These are phyloP conservation scores for Cornus kousa DNA, from an alignment of 148 eudicot species.

Conservation along the genomic window DNA sequence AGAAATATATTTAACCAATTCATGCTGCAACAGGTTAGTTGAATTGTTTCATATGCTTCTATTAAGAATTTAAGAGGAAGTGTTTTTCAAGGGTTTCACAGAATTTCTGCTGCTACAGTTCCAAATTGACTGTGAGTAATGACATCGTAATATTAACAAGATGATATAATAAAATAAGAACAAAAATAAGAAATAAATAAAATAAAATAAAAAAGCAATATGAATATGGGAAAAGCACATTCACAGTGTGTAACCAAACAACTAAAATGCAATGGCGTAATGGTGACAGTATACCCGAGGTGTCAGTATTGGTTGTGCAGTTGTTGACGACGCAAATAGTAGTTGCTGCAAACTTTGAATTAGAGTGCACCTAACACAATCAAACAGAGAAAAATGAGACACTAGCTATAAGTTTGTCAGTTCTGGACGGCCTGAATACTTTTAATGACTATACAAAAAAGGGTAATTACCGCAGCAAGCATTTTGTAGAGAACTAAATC, in stretches of 20 bases:
- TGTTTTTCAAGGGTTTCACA: background rate
- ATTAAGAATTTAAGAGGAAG: background rate
- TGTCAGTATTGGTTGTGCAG: conserved; percentile 92
- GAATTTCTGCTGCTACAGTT: background rate
- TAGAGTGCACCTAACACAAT: conserved; percentile 65
- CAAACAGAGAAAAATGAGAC: background rate
- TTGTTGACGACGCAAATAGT: conserved; percentile 91
- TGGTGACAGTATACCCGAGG: conserved; percentile 57
- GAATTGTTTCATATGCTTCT: background rate
- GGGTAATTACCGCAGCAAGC: background rate
- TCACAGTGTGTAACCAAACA: background rate
- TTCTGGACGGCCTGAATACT: background rate
- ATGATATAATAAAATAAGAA: too few species aligned
- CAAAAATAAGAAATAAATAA: too few species aligned
- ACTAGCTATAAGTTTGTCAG: background rate
- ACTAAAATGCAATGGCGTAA: background rate
- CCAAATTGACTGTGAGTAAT: background rate
- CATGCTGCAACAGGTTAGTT: background rate
- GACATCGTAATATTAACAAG: too few species aligned
- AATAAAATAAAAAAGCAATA: background rate
- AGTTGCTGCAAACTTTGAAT: conserved; percentile 93
- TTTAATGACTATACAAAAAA: background rate
- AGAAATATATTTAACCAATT: background rate
- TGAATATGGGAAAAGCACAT: background rate
- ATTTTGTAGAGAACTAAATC: background rate